These are phyloP conservation scores for Xylaria scruposa DNA, from an alignment of 495 filamentous ascomycete genomes.

Conservation along the genomic window DNA sequence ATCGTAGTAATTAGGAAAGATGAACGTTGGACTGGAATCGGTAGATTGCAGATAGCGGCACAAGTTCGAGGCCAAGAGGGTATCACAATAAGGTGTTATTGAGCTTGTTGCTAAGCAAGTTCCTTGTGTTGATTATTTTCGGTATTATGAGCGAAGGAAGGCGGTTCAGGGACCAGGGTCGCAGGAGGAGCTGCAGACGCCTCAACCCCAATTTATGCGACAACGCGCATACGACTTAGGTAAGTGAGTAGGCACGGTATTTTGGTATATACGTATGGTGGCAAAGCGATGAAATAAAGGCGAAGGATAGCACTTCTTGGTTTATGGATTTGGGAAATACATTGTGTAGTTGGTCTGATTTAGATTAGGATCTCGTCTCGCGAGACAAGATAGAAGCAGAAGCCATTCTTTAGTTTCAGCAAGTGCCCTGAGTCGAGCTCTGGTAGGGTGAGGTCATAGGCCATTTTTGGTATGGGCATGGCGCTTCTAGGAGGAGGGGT, in stretches of 20 bases:
- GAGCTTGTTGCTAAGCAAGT: background rate
- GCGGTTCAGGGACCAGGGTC: slow-evolving; percentile 17
- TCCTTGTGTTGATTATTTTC: slow-evolving; percentile 14
- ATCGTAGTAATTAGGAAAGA: slow-evolving; percentile 1
- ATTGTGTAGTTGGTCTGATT: background rate
- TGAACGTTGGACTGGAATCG: background rate
- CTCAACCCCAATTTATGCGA: background rate
- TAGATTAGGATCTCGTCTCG: background rate
- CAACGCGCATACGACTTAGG: background rate
- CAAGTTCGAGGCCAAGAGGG: background rate
- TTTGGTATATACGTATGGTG: background rate
- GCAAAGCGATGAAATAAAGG: background rate
- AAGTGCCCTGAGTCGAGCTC: background rate
- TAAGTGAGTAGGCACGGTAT: background rate
- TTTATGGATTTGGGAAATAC: background rate
- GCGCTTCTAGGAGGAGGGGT: slow-evolving; percentile 7
- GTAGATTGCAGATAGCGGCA: background rate
- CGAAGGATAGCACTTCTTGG: background rate
- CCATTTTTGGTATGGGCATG: background rate
- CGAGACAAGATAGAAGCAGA: background rate
- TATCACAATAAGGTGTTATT: slow-evolving; percentile 11
- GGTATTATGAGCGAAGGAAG: slow-evolving; percentile 3
- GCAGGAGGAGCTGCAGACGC: background rate
- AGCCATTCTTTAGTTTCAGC: background rate
- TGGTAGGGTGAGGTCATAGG: slow-evolving; percentile 18